phyloP scores from a whole-genome alignment of 2,329 filamentous ascomycete species.

The Gliomastix tumulicola region DNA sequence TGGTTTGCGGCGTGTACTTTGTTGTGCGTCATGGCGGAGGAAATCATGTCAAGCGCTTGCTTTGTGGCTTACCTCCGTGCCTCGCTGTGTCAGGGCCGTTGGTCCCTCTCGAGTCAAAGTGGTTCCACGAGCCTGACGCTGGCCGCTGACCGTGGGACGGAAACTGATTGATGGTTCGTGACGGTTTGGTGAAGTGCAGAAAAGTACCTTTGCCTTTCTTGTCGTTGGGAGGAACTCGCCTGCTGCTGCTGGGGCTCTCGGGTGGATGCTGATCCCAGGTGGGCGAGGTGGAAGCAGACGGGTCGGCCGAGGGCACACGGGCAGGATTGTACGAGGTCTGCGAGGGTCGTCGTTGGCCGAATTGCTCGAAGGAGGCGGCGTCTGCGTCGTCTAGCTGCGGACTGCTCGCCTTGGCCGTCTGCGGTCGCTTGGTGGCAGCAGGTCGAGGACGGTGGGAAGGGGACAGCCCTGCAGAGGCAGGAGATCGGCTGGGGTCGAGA shows the following conservation, averaged over 20 bases:
- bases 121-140: slow-evolving; percentile 25
- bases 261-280: neutral
- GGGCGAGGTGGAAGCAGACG: neutral
- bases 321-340: slow-evolving; percentile 1
- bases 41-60: too few species aligned
- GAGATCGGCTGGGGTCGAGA: too few species aligned
- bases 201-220: slow-evolving; percentile 38
- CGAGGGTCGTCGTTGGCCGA: slow-evolving; percentile 3
- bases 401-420: slow-evolving; percentile 6
- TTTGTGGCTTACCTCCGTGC: slow-evolving; percentile 27
- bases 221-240: slow-evolving; percentile 21
- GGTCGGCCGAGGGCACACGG: neutral
- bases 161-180: slow-evolving; percentile 30
- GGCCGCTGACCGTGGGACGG: slow-evolving; percentile 18
- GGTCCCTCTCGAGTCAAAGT: slow-evolving; percentile 27
- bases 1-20: too few species aligned
- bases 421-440: slow-evolving; percentile 23
- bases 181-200: slow-evolving; percentile 42
- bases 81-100: slow-evolving; percentile 19
- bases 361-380: slow-evolving; percentile 2
- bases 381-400: slow-evolving; percentile 2
- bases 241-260: neutral
- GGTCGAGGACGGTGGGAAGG: slow-evolving; percentile 26
- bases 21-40: too few species aligned
- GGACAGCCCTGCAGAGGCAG: slow-evolving; percentile 19